phyloP scores from a whole-genome alignment of 352 stramenopile species.

The Globisporangium radiosum region DNA sequence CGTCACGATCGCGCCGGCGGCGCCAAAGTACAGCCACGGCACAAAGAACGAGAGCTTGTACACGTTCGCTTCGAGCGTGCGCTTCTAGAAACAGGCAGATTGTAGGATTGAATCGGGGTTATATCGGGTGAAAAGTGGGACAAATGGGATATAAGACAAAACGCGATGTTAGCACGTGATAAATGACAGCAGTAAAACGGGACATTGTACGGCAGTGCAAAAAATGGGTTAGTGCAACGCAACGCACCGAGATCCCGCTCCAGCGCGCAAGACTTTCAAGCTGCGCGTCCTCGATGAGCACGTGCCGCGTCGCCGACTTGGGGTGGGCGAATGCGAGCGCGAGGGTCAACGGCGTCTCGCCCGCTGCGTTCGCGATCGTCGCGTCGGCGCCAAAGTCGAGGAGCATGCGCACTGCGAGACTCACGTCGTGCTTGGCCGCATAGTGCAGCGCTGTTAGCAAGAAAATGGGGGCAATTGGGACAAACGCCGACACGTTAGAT shows the following conservation, averaged over 20 bases:
- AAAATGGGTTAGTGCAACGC: too few relatives aligned
- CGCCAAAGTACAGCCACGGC: slow-evolving; percentile 57
- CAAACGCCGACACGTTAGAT: neutral
- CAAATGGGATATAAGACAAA: neutral
- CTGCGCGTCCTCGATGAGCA: slow-evolving; percentile 51
- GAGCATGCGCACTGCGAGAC: slow-evolving; percentile 59
- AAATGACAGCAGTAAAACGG: too few relatives aligned
- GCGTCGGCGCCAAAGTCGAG: slow-evolving; percentile 49
- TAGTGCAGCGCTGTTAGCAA: slow-evolving; percentile 46
- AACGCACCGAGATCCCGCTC: slow-evolving; percentile 32
- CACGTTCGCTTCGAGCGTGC: slow-evolving; percentile 50
- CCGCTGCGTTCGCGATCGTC: slow-evolving; percentile 31
- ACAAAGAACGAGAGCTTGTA: slow-evolving; percentile 74
- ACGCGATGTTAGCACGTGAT: too few relatives aligned
- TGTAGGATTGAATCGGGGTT: too few relatives aligned
- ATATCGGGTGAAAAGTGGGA: neutral
- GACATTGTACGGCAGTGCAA: too few relatives aligned
- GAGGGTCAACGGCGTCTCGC: slow-evolving; percentile 45
- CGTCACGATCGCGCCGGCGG: slow-evolving; percentile 30
- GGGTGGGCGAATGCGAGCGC: slow-evolving; percentile 25
- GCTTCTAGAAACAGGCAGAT: slow-evolving; percentile 25
- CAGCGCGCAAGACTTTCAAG: slow-evolving; percentile 33
- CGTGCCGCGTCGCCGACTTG: slow-evolving; percentile 30
- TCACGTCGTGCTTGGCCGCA: slow-evolving; percentile 53
- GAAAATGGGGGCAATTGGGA: too few relatives aligned